These are phyloP conservation scores for Staphylotrichum tortipilum DNA, from an alignment of 495 filamentous ascomycete genomes.

Conservation along the genomic window DNA sequence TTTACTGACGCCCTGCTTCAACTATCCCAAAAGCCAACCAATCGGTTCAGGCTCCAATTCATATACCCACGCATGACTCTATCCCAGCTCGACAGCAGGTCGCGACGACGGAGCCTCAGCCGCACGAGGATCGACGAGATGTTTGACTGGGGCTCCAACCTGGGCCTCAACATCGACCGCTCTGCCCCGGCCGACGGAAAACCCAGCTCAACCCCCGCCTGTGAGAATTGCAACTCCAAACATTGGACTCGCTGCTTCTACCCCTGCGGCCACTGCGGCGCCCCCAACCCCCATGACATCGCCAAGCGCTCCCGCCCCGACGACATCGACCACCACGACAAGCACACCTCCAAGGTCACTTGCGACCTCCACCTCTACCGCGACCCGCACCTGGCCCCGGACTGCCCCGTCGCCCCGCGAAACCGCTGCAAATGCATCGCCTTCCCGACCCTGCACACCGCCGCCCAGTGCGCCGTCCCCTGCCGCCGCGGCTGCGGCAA, in stretches of 20 bases:
- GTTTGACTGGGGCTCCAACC: conserved; percentile 20
- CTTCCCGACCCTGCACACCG: conserved; percentile 29
- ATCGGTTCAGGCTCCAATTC: conserved; percentile 11
- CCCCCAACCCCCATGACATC: neutral
- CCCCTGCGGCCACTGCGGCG: conserved; percentile 29
- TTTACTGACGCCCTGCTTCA: too few relatives aligned
- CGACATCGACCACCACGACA: too few relatives aligned
- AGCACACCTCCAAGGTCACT: too few relatives aligned
- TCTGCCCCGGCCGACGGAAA: conserved; percentile 5
- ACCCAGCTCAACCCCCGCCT: conserved; percentile 1
- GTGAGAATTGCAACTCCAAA: conserved; percentile 25
- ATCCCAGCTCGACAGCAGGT: conserved; percentile 23
- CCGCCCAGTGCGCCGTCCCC: conserved; percentile 21
- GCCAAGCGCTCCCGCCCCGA: too few relatives aligned
- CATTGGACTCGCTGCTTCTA: conserved; percentile 19
- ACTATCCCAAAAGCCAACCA: too few relatives aligned
- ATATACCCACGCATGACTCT: conserved; percentile 22
- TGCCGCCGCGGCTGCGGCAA: conserved; percentile 28
- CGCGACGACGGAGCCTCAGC: conserved; percentile 32
- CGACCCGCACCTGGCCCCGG: conserved; percentile 16
- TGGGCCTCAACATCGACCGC: neutral
- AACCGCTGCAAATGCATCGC: conserved; percentile 34
- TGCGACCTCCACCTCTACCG: neutral
- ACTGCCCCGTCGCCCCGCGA: conserved; percentile 21
- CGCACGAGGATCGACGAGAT: conserved; percentile 29